phyloP scores from a whole-genome alignment of 352 stramenopile genomes.

The Phytophthora pistaciae region DNA sequence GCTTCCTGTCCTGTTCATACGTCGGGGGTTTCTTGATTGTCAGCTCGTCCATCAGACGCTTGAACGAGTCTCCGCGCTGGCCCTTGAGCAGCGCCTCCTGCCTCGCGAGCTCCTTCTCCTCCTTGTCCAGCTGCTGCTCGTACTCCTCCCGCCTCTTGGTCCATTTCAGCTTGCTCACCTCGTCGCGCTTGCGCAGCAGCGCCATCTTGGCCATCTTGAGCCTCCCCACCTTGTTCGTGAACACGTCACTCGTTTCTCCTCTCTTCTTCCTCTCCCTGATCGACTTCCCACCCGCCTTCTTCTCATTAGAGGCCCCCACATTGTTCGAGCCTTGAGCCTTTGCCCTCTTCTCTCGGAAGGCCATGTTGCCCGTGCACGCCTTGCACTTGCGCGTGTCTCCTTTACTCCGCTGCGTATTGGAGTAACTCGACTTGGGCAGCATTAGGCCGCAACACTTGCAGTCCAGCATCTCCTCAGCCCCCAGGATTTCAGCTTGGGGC shows the following conservation, averaged over 20 bases:
- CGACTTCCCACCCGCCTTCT: neutral
- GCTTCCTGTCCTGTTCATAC: conserved; percentile 15
- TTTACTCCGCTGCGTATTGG: conserved; percentile 19
- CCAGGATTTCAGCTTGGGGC: conserved; percentile 7
- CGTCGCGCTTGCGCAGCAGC: conserved; percentile 29
- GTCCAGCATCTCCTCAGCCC: conserved; percentile 11
- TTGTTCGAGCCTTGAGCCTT: neutral
- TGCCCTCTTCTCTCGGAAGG: neutral
- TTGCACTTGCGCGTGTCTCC: conserved; percentile 28
- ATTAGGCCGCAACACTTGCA: conserved; percentile 33
- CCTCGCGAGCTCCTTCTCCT: conserved; percentile 28
- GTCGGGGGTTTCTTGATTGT: conserved; percentile 31
- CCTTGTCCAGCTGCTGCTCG: conserved; percentile 37
- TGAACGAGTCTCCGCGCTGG: conserved; percentile 15
- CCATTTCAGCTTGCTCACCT: conserved; percentile 30
- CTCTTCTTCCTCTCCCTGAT: conserved; percentile 11
- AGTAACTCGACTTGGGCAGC: conserved; percentile 25
- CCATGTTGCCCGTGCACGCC: conserved; percentile 28
- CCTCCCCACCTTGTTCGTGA: conserved; percentile 34
- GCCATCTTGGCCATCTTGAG: conserved; percentile 31
- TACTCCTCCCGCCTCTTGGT: conserved; percentile 42
- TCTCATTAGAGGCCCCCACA: neutral
- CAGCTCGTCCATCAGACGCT: conserved; percentile 27
- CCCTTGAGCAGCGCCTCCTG: conserved; percentile 27
- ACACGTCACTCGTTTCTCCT: conserved; percentile 14